Evolutionary conservation across 2,329 filamentous ascomycete genomes (phyloP).

Genomic region (Aspergillus sp.): DNA sequence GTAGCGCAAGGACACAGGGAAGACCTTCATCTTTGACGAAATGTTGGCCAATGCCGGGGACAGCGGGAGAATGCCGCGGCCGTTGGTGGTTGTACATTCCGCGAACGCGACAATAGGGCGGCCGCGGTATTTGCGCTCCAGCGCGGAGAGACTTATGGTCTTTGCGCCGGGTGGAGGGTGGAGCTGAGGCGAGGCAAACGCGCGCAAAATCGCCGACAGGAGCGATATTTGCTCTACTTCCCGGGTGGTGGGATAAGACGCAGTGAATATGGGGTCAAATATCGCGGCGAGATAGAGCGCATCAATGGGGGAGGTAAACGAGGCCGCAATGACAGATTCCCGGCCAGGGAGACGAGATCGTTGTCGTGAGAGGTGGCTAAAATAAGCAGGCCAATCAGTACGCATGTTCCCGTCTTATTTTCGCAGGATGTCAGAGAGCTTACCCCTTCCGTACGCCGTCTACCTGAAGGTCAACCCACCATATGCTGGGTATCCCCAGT

Average conservation of each 20-base stretch:
- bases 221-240: slow-evolving; percentile 77
- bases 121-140: slow-evolving; percentile 68
- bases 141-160: slow-evolving; percentile 61
- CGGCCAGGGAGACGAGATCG: slow-evolving; percentile 73
- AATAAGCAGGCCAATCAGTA: neutral
- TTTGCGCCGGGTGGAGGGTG: slow-evolving; percentile 47
- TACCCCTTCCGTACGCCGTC: slow-evolving; percentile 92
- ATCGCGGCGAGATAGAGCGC: slow-evolving; percentile 91
- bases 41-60: slow-evolving; percentile 73
- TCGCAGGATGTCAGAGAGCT: neutral
- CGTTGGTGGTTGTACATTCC: slow-evolving; percentile 92
- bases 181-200: slow-evolving; percentile 62
- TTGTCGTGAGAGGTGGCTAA: slow-evolving; percentile 68
- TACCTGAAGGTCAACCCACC: slow-evolving; percentile 98
- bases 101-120: slow-evolving; percentile 85
- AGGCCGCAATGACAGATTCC: slow-evolving; percentile 80
- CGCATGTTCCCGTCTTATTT: neutral
- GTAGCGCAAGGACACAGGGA: slow-evolving; percentile 87
- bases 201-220: slow-evolving; percentile 69
- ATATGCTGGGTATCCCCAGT: slow-evolving; percentile 85
- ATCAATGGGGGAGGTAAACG: slow-evolving; percentile 90
- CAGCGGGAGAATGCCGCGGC: slow-evolving; percentile 81
- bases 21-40: slow-evolving; percentile 70
- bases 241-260: slow-evolving; percentile 72
- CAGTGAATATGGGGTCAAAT: slow-evolving; percentile 92